phyloP scores from a whole-genome alignment of 495 filamentous ascomycete genomes.

The Sporormia fimetaria region DNA sequence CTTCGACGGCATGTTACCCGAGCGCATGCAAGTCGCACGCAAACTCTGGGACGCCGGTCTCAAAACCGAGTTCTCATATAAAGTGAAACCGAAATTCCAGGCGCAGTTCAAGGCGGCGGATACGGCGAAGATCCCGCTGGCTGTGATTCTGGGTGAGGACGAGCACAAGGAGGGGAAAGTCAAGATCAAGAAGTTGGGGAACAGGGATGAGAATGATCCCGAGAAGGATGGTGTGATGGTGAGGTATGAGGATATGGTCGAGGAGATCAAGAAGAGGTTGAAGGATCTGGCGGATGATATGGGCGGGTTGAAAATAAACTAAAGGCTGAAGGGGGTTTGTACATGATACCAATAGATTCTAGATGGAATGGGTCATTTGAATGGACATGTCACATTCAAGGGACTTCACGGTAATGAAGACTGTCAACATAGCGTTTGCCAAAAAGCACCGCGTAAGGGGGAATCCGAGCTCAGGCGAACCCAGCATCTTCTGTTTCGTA shows the following conservation, averaged over 20 bases:
- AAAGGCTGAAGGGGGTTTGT: no score
- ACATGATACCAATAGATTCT: no score
- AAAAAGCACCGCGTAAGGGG: no score
- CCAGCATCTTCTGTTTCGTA: no score
- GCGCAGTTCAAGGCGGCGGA: constrained; percentile 76
- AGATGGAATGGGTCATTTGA: no score
- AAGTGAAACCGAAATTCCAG: constrained; percentile 65
- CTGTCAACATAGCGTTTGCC: no score
- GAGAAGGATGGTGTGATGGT: constrained; percentile 79
- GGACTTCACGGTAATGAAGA: no score
- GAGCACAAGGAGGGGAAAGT: constrained; percentile 64
- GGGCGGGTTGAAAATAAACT: no score
- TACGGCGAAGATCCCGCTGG: constrained; percentile 56
- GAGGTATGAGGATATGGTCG: constrained; percentile 45
- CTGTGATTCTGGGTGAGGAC: constrained; percentile 69
- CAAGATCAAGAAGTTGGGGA: constrained; percentile 76
- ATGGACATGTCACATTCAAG: no score
- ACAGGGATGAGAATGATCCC: constrained; percentile 62
- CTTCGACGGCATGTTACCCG: constrained; percentile 65
- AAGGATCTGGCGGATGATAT: no score
- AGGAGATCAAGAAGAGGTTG: constrained; percentile 48
- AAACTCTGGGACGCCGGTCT: constrained; percentile 68
- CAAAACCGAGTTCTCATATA: constrained; percentile 71
- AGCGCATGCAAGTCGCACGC: constrained; percentile 67
- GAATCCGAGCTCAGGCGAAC: no score